Evolutionary conservation across 2,329 filamentous ascomycete species (phyloP).

Genomic region (Alternaria sp.): DNA sequence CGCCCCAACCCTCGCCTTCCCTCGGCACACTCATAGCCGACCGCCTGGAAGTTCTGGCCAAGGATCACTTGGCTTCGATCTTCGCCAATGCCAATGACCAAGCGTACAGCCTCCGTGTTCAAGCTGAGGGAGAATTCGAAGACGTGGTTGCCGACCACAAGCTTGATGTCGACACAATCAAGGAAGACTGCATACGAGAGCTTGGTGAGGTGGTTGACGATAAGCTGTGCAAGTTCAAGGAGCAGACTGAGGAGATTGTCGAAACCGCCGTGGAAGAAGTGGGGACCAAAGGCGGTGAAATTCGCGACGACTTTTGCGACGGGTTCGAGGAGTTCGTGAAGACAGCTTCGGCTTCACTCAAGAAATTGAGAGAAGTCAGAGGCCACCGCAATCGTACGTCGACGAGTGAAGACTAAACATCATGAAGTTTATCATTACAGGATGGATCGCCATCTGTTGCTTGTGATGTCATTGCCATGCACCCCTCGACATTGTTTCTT

Average conservation of each 20-base stretch:
- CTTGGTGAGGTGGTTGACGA: conserved; percentile 1
- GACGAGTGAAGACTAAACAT: not conserved
- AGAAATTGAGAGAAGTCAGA: not conserved
- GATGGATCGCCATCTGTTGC: not conserved
- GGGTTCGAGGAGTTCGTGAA: not conserved
- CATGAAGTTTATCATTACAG: not conserved
- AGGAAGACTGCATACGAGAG: conserved; percentile 6
- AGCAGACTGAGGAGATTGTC: not conserved
- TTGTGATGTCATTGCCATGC: not conserved
- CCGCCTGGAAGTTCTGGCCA: not conserved
- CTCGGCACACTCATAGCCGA: conserved; percentile 10
- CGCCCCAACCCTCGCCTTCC: not conserved
- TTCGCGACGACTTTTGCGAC: not conserved
- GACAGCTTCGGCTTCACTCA: not conserved
- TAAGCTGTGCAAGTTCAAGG: conserved; percentile 5
- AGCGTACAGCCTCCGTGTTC: conserved; percentile 6
- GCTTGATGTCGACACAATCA: conserved; percentile 1
- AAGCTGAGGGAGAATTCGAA: conserved; percentile 13
- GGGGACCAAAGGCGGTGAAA: not conserved
- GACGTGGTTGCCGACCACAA: conserved; percentile 13
- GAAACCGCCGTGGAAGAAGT: conserved; percentile 1
- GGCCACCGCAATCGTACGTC: not conserved
- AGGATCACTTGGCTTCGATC: conserved; percentile 2
- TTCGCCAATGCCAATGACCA: conserved; percentile 11
- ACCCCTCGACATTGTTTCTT: not conserved